Conservation (phyloP, 441 rosid species). For the Mallotus repandus region DNA sequence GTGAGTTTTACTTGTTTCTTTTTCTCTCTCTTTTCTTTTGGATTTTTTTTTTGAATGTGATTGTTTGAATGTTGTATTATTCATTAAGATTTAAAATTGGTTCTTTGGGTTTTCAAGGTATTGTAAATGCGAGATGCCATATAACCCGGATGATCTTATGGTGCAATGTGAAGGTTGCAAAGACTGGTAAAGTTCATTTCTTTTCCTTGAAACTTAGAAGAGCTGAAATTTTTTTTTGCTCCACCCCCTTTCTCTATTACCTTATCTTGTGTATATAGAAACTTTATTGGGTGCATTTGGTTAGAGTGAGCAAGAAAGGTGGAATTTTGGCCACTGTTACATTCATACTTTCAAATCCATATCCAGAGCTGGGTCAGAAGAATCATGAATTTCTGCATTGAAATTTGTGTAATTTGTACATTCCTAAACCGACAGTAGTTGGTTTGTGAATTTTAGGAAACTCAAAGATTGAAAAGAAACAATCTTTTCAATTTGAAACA, state of each 20-base stretch:
- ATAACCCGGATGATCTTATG: conserved; percentile 92
- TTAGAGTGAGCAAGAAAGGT: background rate
- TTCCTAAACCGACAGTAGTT: background rate
- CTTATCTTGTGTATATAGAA: background rate
- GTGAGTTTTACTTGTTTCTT: conserved; percentile 42
- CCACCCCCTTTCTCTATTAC: background rate
- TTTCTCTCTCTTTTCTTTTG: background rate
- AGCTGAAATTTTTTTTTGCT: background rate
- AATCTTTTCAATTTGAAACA: background rate
- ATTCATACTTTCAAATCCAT: background rate
- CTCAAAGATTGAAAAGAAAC: background rate
- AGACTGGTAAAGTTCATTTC: conserved; percentile 62
- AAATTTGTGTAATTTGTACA: background rate
- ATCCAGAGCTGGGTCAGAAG: background rate
- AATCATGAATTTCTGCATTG: background rate
- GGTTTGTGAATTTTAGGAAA: background rate
- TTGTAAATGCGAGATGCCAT: conserved; percentile 96
- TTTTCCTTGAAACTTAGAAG: conserved; percentile 9
- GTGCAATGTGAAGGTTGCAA: conserved; percentile 90
- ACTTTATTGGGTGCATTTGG: background rate
- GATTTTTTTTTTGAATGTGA: background rate
- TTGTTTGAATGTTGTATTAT: background rate
- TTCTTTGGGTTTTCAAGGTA: conserved; percentile 47
- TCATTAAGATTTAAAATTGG: conserved; percentile 3
- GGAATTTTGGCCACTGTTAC: background rate